phyloP scores from a whole-genome alignment of 805 yeast species.

The Zygosaccharomyces kombuchaensis region DNA sequence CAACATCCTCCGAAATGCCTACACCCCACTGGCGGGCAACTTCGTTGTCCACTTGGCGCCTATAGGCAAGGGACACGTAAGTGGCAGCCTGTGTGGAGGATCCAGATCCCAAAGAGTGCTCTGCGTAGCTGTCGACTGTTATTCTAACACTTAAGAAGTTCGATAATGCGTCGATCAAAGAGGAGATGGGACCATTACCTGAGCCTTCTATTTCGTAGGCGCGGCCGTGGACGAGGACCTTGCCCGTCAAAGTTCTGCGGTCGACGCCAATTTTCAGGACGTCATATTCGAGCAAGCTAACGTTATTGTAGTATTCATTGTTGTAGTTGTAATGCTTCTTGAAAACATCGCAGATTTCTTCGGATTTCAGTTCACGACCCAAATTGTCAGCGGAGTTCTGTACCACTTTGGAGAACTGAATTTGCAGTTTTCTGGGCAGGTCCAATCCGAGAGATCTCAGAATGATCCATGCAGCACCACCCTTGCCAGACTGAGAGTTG shows the following conservation, averaged over 20 bases:
- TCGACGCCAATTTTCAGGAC: constrained; percentile 38
- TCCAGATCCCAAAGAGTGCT: constrained; percentile 71
- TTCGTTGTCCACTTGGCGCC: constrained; percentile 41
- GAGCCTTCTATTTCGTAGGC: constrained; percentile 44
- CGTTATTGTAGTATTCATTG: constrained; percentile 25
- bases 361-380: constrained; percentile 66
- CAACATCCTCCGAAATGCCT: constrained; percentile 85
- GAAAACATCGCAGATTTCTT: constrained; percentile 59
- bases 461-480: constrained; percentile 83
- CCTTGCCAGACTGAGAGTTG: constrained; percentile 83
- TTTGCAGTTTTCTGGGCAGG: constrained; percentile 67
- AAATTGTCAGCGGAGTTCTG: constrained; percentile 59
- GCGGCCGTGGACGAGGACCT: constrained; percentile 37
- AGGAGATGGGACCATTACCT: constrained; percentile 79
- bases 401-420: constrained; percentile 60
- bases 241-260: constrained; percentile 42
- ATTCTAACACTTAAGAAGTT: constrained; percentile 47
- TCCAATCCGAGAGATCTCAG: constrained; percentile 68
- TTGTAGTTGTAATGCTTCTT: constrained; percentile 51
- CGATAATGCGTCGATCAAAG: constrained; percentile 62
- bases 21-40: constrained; percentile 72
- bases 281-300: constrained; percentile 42
- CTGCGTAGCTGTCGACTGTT: constrained; percentile 63
- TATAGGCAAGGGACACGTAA: constrained; percentile 55
- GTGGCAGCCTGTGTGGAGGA: constrained; percentile 72